Evolutionary conservation across 1,284 basidiomycete species (phyloP).

Genomic region (Ceratobasidium sp.): DNA sequence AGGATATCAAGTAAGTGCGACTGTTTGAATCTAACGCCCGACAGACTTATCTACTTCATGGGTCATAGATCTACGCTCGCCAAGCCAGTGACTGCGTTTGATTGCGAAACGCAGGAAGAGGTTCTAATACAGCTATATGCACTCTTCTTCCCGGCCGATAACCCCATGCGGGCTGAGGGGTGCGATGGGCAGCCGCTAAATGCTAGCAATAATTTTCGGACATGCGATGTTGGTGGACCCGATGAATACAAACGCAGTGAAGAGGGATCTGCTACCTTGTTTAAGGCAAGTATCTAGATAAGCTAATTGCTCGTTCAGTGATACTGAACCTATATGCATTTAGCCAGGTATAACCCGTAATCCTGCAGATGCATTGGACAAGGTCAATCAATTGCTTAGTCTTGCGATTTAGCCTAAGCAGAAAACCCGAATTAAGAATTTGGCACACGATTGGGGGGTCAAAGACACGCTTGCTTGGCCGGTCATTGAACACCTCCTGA

Average conservation of each 20-base stretch:
- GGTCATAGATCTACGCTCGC: no score
- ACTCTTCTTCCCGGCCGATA: slow-evolving; percentile 42
- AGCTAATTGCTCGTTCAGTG: background rate
- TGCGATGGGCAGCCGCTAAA: slow-evolving; percentile 24
- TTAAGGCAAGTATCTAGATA: no score
- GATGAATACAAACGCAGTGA: no score
- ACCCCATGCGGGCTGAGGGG: slow-evolving; percentile 47
- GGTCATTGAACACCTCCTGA: background rate
- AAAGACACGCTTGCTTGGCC: slow-evolving; percentile 16
- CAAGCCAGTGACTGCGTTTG: no score
- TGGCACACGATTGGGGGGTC: slow-evolving; percentile 19
- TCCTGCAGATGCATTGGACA: background rate
- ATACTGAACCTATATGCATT: background rate
- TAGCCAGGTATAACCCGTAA: slow-evolving; percentile 7
- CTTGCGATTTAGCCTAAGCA: background rate
- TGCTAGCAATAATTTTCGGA: slow-evolving; percentile 42
- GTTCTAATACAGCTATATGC: slow-evolving; percentile 47
- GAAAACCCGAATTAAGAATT: slow-evolving; percentile 22
- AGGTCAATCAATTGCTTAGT: slow-evolving; percentile 8
- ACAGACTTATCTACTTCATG: no score
- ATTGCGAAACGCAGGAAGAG: slow-evolving; percentile 51
- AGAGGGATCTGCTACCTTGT: no score
- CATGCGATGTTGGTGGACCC: slow-evolving; percentile 47
- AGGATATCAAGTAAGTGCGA: slow-evolving; percentile 9
- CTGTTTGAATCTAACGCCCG: no score